A percentile compares a stretch with the other conserved stretches of the same genome.
phyloP scores from a whole-genome alignment of 768 basidiomycete genomes.

The Termitomyces sp. region DNA sequence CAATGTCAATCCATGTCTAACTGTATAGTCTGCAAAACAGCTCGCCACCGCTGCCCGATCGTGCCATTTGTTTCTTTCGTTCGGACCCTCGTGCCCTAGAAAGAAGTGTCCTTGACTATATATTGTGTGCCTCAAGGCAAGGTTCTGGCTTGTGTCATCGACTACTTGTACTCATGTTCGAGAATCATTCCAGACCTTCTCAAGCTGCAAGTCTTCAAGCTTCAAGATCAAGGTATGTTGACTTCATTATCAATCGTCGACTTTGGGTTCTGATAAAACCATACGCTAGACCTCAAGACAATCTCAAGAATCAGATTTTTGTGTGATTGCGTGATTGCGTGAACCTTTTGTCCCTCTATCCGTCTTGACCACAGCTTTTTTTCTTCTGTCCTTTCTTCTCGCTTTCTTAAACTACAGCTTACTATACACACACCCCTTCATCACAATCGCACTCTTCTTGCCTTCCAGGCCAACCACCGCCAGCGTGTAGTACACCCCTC shows the following conservation, averaged over 20 bases:
- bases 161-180: not conserved
- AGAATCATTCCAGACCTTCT: not conserved
- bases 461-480: not conserved
- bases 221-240: not conserved
- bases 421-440: too few species aligned
- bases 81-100: too few species aligned
- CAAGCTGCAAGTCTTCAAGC: not conserved
- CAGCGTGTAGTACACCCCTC: too few species aligned
- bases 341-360: conserved; percentile 2
- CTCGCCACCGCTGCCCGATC: not conserved
- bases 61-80: too few species aligned
- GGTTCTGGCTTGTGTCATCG: not conserved
- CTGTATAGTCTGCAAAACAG: not conserved
- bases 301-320: not conserved
- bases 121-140: not conserved
- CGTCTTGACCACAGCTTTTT: not conserved
- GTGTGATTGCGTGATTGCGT: conserved; percentile 2
- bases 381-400: not conserved
- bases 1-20: too few species aligned
- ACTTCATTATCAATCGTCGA: not conserved
- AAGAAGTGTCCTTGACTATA: not conserved
- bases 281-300: not conserved
- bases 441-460: not conserved
- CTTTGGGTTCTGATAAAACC: too few species aligned
- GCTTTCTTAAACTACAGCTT: not conserved